These are phyloP conservation scores for Moesziomyces sp. DNA, from an alignment of 1,284 basidiomycete species.

Conservation along the genomic window DNA sequence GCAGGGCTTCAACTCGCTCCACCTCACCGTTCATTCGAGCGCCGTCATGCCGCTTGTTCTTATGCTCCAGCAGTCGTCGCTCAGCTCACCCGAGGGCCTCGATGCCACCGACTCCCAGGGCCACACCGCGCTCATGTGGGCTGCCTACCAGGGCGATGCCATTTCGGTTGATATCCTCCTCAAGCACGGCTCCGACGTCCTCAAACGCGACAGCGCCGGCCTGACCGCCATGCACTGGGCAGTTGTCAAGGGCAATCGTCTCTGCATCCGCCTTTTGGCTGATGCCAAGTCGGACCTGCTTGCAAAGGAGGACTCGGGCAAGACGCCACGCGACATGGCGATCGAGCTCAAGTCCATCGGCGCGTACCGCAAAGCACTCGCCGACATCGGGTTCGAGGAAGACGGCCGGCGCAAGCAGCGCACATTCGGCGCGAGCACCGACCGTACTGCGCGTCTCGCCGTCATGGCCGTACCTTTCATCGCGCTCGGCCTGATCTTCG, in stretches of 20 bases:
- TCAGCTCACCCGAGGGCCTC: slow-evolving; percentile 37
- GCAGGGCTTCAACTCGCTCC: slow-evolving; percentile 96
- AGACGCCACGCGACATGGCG: slow-evolving; percentile 94
- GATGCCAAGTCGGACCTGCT: slow-evolving; percentile 85
- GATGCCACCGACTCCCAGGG: slow-evolving; percentile 79
- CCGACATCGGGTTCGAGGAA: slow-evolving; percentile 75
- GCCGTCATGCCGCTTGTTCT: slow-evolving; percentile 93
- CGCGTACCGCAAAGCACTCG: slow-evolving; percentile 86
- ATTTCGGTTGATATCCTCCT: slow-evolving; percentile 91
- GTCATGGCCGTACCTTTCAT: slow-evolving; percentile 83
- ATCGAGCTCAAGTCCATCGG: slow-evolving; percentile 82
- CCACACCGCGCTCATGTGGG: slow-evolving; percentile 98
- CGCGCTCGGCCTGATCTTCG: slow-evolving; percentile 84
- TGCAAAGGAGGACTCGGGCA: slow-evolving; percentile 83
- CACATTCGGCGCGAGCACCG: slow-evolving; percentile 73
- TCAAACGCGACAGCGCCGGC: slow-evolving; percentile 81
- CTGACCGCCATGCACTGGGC: slow-evolving; percentile 97
- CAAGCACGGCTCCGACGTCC: slow-evolving; percentile 83
- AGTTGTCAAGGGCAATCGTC: slow-evolving; percentile 90
- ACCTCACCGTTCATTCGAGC: slow-evolving; percentile 92
- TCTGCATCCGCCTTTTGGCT: slow-evolving; percentile 83
- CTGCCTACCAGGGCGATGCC: slow-evolving; percentile 97
- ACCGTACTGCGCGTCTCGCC: slow-evolving; percentile 83
- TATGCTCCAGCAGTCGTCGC: slow-evolving; percentile 81
- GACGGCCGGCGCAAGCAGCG: slow-evolving; percentile 71